A percentile compares a stretch with the other conserved stretches of the same genome.
phyloP scores from a whole-genome alignment of 257 asterid species.

The Leptodermis oblonga region DNA sequence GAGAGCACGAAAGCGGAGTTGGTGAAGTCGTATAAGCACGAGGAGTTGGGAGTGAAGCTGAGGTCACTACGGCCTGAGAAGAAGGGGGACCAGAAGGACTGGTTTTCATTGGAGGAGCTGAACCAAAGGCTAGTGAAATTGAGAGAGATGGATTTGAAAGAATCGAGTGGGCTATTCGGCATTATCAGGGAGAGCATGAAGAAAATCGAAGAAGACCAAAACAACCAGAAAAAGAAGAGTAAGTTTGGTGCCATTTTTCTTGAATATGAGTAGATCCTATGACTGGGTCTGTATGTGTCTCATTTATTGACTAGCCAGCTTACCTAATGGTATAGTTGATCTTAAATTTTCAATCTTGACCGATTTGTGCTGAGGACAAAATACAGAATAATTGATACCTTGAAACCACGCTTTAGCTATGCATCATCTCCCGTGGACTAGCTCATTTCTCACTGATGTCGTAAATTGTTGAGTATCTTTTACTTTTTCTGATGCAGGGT shows the following conservation, averaged over 20 bases:
- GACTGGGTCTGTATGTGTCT: background rate
- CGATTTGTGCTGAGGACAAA: background rate
- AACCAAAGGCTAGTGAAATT: constrained; percentile 49
- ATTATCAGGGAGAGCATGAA: background rate
- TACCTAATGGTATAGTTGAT: background rate
- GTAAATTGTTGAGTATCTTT: background rate
- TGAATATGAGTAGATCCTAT: background rate
- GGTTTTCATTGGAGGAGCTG: constrained; percentile 72
- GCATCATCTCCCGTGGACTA: background rate
- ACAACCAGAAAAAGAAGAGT: constrained; percentile 11
- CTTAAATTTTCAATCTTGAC: background rate
- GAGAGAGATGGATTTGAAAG: constrained; percentile 37
- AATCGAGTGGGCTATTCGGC: background rate
- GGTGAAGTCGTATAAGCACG: constrained; percentile 16
- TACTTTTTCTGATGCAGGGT: background rate
- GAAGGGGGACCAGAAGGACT: constrained; percentile 36
- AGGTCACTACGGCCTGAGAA: constrained; percentile 57
- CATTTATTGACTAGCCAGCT: background rate
- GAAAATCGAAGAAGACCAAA: background rate
- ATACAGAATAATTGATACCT: background rate
- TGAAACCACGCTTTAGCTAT: background rate
- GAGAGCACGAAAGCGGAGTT: constrained; percentile 14
- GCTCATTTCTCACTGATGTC: background rate
- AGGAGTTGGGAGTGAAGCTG: constrained; percentile 59
- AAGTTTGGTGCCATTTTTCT: constrained; percentile 13